Evolutionary conservation across 306 rosid species (phyloP), one percentile per base, ranked within the genome.

Genomic region (Trifolium fragiferum): DNA sequence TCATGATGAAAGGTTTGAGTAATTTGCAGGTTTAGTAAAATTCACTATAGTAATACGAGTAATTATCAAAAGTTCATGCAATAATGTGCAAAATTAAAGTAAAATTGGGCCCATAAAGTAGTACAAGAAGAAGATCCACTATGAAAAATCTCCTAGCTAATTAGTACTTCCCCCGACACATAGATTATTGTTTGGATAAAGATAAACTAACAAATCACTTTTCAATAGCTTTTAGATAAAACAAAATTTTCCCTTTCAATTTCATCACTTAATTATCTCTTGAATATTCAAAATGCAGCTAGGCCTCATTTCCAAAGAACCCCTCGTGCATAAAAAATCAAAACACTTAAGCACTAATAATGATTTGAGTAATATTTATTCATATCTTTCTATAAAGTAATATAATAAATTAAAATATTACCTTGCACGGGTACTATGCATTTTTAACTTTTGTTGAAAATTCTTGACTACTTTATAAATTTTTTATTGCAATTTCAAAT

Each of bases 1-100:
- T n/a, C n/a, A 13, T 78, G 15, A 72, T 78, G 54, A 72, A 64
- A 62, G 30, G 49, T 78, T 78, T 14, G 77, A 78, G 73, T 63
- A 63, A 53, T 27, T 63, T 71, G 67, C 3, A 50, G 21, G 55
- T 50, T 50, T 50, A n/a, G 21, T 50, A 49, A n/a, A 49, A 49
- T 15, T 47, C 20, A 47, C 19, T 47, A 15, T 15, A 15, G 54
- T 49, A 25, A 25, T 25, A 25, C 27, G 27, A 25, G 27, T 25
- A 49, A n/a, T 49, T 49, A 49, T 49, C 20, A 49, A 49, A 49
- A 49, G 54, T 49, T 49, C 9, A 6, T 35, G 9, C 8, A 35
- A 35, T 35, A 35, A 35, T 35, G 38, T 35, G 38, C 4, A 35
- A 49, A 49, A 7, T 1, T n/a, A 15, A 49, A 41, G 3, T 11